phyloP scores from a whole-genome alignment of 1,139 yeast genomes.

The Kurtzmaniella natalensis region DNA sequence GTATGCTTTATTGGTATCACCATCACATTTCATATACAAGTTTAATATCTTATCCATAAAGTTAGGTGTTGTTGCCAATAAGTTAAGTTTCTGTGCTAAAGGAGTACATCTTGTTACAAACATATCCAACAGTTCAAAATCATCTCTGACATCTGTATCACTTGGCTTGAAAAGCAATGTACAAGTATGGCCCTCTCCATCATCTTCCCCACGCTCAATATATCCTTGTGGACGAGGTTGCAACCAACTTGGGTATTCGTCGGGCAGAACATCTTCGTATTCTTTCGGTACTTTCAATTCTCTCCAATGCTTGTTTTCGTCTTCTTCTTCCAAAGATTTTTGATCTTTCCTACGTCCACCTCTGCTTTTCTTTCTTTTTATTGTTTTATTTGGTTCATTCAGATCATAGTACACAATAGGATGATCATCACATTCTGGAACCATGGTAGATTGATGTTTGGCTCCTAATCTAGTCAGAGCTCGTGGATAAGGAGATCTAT shows the following conservation, averaged over 20 bases:
- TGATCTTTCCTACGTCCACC: slow-evolving; percentile 15
- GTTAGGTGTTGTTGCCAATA: slow-evolving; percentile 56
- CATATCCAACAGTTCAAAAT: slow-evolving; percentile 39
- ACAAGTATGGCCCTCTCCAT: slow-evolving; percentile 49
- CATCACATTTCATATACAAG: slow-evolving; percentile 47
- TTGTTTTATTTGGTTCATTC: slow-evolving; percentile 16
- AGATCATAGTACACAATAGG: slow-evolving; percentile 66
- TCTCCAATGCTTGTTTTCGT: slow-evolving; percentile 11
- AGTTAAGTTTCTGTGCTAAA: slow-evolving; percentile 50
- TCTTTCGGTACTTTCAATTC: slow-evolving; percentile 47
- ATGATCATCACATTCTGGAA: slow-evolving; percentile 65
- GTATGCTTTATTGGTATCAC: slow-evolving; percentile 47
- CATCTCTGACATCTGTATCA: slow-evolving; percentile 26
- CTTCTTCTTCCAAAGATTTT: slow-evolving; percentile 17
- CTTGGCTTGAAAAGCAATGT: slow-evolving; percentile 64
- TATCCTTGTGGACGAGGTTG: slow-evolving; percentile 78
- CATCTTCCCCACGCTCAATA: slow-evolving; percentile 80
- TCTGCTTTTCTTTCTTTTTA: slow-evolving; percentile 14
- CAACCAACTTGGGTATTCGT: slow-evolving; percentile 67
- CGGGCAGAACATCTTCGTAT: slow-evolving; percentile 33
- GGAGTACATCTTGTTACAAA: slow-evolving; percentile 55
- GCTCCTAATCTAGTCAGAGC: slow-evolving; percentile 78
- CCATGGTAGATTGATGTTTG: slow-evolving; percentile 64
- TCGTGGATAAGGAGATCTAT: slow-evolving; percentile 71
- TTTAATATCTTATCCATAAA: slow-evolving; percentile 70